These are phyloP conservation scores for Silene uniflora DNA, from an alignment of 148 eudicot species.

Conservation along the genomic window DNA sequence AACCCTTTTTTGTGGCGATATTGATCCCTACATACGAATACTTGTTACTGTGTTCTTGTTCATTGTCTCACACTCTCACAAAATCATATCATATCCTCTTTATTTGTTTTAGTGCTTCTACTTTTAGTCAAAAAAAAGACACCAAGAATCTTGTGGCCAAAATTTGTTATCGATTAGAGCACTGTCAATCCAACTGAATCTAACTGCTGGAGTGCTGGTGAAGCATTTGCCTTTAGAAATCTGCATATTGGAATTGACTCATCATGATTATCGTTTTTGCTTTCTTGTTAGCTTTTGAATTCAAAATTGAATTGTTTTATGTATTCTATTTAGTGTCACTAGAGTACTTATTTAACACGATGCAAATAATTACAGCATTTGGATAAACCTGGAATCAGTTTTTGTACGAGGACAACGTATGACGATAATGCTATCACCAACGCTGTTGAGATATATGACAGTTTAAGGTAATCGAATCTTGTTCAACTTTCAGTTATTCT, in stretches of 20 bases:
- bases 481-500: not conserved
- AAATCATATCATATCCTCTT: not conserved
- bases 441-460: slow-evolving; percentile 76
- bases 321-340: not conserved
- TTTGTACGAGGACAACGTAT: slow-evolving; percentile 70
- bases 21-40: not conserved
- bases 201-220: not conserved
- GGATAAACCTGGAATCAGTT: slow-evolving; percentile 67
- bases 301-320: not conserved
- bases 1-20: not conserved
- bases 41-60: not conserved
- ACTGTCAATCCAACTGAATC: not conserved
- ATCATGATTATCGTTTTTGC: not conserved
- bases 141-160: not conserved
- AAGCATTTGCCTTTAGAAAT: not conserved
- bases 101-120: too few relatives aligned
- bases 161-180: not conserved
- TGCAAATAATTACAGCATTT: slow-evolving; percentile 44
- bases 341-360: not conserved
- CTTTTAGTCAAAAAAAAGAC: not conserved
- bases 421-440: slow-evolving; percentile 91
- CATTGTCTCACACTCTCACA: not conserved
- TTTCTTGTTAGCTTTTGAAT: not conserved
- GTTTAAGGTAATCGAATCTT: slow-evolving; percentile 25
- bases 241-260: not conserved